Base-by-base conservation (phyloP, 2,329 filamentous ascomycete genomes). In the Alternaria rosae region DNA sequence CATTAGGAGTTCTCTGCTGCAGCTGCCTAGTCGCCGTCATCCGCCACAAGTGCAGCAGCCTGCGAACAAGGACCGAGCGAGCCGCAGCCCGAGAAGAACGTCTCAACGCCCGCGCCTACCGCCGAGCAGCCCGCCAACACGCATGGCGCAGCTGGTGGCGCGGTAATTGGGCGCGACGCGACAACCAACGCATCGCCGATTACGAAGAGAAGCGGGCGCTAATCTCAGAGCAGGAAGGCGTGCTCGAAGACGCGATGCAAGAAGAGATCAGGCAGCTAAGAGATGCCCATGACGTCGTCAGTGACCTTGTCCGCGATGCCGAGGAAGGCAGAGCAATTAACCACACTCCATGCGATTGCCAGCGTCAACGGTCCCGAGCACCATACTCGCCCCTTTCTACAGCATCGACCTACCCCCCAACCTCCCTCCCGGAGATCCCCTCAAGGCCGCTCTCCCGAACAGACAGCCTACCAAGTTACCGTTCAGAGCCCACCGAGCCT, bases 21-120 rank as follows among this genome's bases (percentile, higher is more conserved):
- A 76, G 78, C 32, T 81, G 80, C 35, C 67, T 85, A 3, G 76
- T 84, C 66, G 74, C 78, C 6, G 76, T 83, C 43, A 78, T 85
- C 57, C 80, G 80, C 23, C 77, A 81, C 59, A 83, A 83, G 64
- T 86, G 82, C 62, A 81, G 82, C 66, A 83, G 83, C 54, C 79
- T 82, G 23, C 82, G 85, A 30, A 82, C 80, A 28, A 82, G 83
- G 59, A 84, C 82, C 12, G 86, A 88, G 59, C 80, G 85, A 25
- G 81, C 84, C 9, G 85, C 86, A 15, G 79, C 82, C 44, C 81
- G 81, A 13, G 86, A 88, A 76, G 85, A 88, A 73, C 81, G 85
- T 53, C 78, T 81, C 28, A 84, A 82, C 26, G 83, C 79, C 11
- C 80, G 82, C 12, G 80, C 83, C 8, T 88, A 88, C 67, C 82